Percentiles rank a stretch among this genome's conserved stretches.
Evolutionary conservation across 1,139 yeast genomes (phyloP).

Genomic region (Geotrichum fermentans): DNA sequence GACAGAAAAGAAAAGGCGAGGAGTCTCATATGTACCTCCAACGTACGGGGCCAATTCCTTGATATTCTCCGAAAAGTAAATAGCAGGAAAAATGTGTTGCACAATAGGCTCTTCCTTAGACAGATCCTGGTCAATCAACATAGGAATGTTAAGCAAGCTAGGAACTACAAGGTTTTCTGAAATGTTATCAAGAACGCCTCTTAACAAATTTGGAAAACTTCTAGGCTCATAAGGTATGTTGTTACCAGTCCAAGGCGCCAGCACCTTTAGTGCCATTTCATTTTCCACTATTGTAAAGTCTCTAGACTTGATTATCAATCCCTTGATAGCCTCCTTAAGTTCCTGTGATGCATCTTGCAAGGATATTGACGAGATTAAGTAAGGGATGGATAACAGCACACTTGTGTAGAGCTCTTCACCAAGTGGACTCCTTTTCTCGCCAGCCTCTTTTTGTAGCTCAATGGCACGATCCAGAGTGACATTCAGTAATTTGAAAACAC

Average conservation of each 20-base stretch:
- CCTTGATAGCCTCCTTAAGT: slow-evolving; percentile 13
- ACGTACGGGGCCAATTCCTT: slow-evolving; percentile 19
- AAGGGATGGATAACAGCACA: slow-evolving; percentile 65
- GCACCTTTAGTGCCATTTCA: slow-evolving; percentile 26
- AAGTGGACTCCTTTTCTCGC: slow-evolving; percentile 37
- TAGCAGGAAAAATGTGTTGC: slow-evolving; percentile 40
- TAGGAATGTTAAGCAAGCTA: slow-evolving; percentile 14
- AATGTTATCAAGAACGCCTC: slow-evolving; percentile 43
- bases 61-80: slow-evolving; percentile 32
- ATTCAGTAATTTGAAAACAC: slow-evolving; percentile 49
- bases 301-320: slow-evolving; percentile 23
- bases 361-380: slow-evolving; percentile 30
- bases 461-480: slow-evolving; percentile 55
- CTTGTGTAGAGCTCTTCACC: slow-evolving; percentile 68
- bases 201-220: slow-evolving; percentile 48
- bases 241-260: slow-evolving; percentile 43
- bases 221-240: slow-evolving; percentile 52
- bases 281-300: slow-evolving; percentile 23
- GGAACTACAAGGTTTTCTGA: slow-evolving; percentile 21
- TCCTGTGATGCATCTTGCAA: slow-evolving; percentile 14
- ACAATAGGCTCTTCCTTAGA: slow-evolving; percentile 25
- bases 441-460: slow-evolving; percentile 45
- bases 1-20: slow-evolving; percentile 61
- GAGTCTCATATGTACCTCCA: slow-evolving; percentile 34
- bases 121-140: slow-evolving; percentile 10